phyloP scores from a whole-genome alignment of 768 basidiomycete genomes.

The Cystobasidium tubakii region DNA sequence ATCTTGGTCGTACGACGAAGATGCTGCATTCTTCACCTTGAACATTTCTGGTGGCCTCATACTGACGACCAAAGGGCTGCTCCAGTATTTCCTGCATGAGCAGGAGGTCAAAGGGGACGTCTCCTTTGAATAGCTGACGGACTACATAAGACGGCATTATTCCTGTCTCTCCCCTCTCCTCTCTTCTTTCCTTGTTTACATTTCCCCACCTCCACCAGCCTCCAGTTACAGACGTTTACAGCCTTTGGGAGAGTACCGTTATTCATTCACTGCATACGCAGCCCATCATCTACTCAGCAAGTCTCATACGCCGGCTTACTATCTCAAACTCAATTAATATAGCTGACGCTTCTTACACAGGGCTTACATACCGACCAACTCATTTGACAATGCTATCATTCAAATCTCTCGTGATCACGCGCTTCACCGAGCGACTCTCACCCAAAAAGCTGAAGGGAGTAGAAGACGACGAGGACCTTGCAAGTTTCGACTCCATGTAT shows the following conservation, averaged over 20 bases:
- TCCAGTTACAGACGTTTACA: too few species aligned
- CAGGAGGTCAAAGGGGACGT: background rate
- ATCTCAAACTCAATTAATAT: too few species aligned
- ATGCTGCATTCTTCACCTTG: background rate
- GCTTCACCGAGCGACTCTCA: background rate
- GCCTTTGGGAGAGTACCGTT: too few species aligned
- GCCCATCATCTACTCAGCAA: too few species aligned
- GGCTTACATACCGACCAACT: background rate
- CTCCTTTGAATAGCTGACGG: background rate
- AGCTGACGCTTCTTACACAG: too few species aligned
- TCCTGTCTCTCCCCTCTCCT: background rate
- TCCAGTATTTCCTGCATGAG: constrained; percentile 4
- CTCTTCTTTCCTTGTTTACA: background rate
- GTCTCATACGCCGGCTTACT: too few species aligned
- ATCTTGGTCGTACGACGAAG: too few species aligned
- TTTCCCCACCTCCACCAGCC: too few species aligned
- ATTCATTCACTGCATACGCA: too few species aligned
- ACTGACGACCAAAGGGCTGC: background rate
- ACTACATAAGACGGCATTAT: background rate
- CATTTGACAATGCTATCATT: background rate
- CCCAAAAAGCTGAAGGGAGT: background rate
- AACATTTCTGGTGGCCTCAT: background rate
- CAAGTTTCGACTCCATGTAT: background rate
- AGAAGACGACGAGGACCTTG: background rate
- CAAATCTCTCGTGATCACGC: background rate